These are phyloP conservation scores for Neurospora terricola DNA, from an alignment of 495 filamentous ascomycete genomes.

Conservation along the genomic window DNA sequence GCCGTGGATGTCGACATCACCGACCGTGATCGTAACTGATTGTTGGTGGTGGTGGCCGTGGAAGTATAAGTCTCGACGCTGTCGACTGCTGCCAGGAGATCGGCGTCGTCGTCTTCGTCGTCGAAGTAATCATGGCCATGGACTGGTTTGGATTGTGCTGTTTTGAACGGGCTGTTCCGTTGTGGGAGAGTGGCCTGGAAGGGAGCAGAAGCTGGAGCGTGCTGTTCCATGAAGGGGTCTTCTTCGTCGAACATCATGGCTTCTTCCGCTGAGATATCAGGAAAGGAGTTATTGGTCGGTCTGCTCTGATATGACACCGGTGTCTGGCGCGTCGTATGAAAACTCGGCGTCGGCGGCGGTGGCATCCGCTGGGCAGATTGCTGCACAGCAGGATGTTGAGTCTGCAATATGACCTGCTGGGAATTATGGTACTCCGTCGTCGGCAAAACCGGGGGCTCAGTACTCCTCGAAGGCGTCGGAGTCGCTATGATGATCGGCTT, in stretches of 20 bases:
- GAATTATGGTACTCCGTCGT: not conserved
- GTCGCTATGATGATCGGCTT: conserved; percentile 9
- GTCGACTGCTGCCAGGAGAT: conserved; percentile 54
- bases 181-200: not conserved
- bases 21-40: conserved; percentile 13
- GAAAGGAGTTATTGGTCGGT: not conserved
- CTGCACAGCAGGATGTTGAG: conserved; percentile 17
- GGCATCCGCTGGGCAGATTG: not conserved
- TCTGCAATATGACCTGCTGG: conserved; percentile 38
- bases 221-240: conserved; percentile 16
- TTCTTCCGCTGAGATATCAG: conserved; percentile 24
- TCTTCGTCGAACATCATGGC: conserved; percentile 34
- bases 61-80: conserved; percentile 42
- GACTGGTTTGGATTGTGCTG: not conserved
- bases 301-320: not conserved
- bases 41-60: conserved; percentile 1
- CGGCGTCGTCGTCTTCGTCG: conserved; percentile 61
- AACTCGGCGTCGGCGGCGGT: not conserved
- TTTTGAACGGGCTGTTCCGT: not conserved
- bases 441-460: not conserved
- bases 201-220: not conserved
- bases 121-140: conserved; percentile 47
- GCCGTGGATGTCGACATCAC: conserved; percentile 29
- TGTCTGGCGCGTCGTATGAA: not conserved
- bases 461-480: not conserved